These are phyloP conservation scores for Triticum urartu DNA, from an alignment of 176 grass and related monocot species.

Conservation along the genomic window DNA sequence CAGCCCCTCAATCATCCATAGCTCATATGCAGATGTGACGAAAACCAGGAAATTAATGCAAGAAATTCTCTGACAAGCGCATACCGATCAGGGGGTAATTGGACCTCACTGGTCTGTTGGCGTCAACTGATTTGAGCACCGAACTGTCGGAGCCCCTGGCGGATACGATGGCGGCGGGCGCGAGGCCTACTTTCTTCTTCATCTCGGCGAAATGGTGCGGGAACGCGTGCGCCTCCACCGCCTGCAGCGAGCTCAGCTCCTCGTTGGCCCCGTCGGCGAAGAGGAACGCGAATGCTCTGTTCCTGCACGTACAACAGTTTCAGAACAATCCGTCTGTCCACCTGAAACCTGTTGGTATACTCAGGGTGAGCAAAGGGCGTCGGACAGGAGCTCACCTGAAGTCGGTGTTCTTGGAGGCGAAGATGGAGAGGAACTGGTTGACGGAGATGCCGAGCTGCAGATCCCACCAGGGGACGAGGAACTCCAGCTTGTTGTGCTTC, in stretches of 20 bases:
- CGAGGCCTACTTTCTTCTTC: conserved; percentile 72
- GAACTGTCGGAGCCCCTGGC: conserved; percentile 41
- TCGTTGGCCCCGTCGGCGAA: conserved; percentile 68
- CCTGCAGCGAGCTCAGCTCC: conserved; percentile 72
- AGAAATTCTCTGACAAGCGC: neutral
- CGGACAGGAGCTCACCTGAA: conserved; percentile 44
- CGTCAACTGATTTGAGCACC: conserved; percentile 72
- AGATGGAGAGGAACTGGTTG: conserved; percentile 87
- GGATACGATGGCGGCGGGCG: conserved; percentile 79
- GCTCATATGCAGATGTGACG: neutral
- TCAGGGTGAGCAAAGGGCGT: neutral
- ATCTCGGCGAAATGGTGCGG: conserved; percentile 75
- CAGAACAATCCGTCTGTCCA: neutral
- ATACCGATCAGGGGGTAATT: conserved; percentile 79
- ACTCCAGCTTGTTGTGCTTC: conserved; percentile 82
- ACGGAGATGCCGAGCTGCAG: conserved; percentile 89
- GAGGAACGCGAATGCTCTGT: conserved; percentile 84
- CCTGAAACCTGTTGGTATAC: too few relatives aligned
- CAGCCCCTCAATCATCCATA: neutral
- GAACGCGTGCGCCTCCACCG: conserved; percentile 71
- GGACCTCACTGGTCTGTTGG: conserved; percentile 53
- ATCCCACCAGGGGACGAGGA: conserved; percentile 97
- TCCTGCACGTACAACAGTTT: conserved; percentile 32
- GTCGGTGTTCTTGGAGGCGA: conserved; percentile 60
- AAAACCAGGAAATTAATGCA: neutral